A percentile compares a stretch with the other conserved stretches of the same genome.
Evolutionary conservation across 2,329 filamentous ascomycete species (phyloP).

Genomic region (Neopestalotiopsis clavispora): DNA sequence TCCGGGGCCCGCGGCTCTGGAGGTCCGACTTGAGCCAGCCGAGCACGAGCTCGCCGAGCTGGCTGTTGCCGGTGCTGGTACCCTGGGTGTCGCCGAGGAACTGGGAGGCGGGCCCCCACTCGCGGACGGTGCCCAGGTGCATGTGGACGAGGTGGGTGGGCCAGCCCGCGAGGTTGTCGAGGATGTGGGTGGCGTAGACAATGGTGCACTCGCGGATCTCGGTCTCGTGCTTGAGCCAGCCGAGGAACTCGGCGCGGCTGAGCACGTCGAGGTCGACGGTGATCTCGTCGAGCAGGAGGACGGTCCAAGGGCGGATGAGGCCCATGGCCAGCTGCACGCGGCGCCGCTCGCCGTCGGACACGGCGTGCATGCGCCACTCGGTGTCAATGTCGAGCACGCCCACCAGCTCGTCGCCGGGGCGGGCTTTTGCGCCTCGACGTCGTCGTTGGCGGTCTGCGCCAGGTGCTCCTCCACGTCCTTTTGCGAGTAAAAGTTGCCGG

Average conservation of each 20-base stretch:
- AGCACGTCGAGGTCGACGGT: slow-evolving; percentile 95
- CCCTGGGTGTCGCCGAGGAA: slow-evolving; percentile 63
- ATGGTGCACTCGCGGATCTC: slow-evolving; percentile 83
- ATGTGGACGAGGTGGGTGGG: slow-evolving; percentile 96
- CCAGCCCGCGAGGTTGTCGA: slow-evolving; percentile 94
- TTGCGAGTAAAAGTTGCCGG: slow-evolving; percentile 65
- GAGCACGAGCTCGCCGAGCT: slow-evolving; percentile 85
- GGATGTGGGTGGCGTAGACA: slow-evolving; percentile 95
- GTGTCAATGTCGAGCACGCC: slow-evolving; percentile 89
- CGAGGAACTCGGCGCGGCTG: slow-evolving; percentile 81
- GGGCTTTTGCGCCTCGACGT: slow-evolving; percentile 44
- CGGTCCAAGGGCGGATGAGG: slow-evolving; percentile 85
- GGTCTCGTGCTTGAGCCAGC: slow-evolving; percentile 86
- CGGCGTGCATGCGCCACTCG: slow-evolving; percentile 93
- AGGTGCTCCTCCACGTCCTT: slow-evolving; percentile 53
- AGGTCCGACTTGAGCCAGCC: slow-evolving; percentile 86
- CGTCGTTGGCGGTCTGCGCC: slow-evolving; percentile 24
- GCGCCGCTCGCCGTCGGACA: slow-evolving; percentile 88
- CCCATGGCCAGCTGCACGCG: slow-evolving; percentile 97
- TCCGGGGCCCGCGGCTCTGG: slow-evolving; percentile 77
- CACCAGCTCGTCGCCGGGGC: slow-evolving; percentile 47
- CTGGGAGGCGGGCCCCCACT: slow-evolving; percentile 76
- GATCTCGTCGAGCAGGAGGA: slow-evolving; percentile 92
- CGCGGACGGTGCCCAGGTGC: slow-evolving; percentile 85
- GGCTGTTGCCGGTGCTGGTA: slow-evolving; percentile 71